These are phyloP conservation scores for Cyclotella atomus DNA, from an alignment of 108 stramenopile species.

Conservation along the genomic window DNA sequence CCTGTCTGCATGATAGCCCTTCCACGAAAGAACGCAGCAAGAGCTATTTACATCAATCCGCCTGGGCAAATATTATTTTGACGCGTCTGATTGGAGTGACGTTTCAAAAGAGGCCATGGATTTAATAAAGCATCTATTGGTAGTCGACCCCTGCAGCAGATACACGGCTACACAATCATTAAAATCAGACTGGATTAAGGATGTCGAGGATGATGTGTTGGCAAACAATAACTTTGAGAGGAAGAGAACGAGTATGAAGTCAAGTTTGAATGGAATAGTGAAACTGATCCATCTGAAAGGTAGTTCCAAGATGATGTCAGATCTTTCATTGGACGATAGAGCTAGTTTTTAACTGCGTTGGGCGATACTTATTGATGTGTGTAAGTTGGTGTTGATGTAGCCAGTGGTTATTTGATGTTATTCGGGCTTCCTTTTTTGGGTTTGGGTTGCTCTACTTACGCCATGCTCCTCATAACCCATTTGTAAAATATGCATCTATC, in stretches of 20 bases:
- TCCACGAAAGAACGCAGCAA: constrained; percentile 37
- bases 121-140: constrained; percentile 54
- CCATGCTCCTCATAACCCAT: constrained; percentile 21
- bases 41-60: constrained; percentile 37
- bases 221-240: background rate
- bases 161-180: constrained; percentile 50
- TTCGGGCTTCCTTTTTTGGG: too few species aligned
- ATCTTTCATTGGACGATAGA: constrained; percentile 6
- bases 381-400: too few species aligned
- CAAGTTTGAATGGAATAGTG: background rate
- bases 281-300: background rate
- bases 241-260: constrained; percentile 5
- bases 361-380: too few species aligned
- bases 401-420: too few species aligned
- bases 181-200: constrained; percentile 56
- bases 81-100: constrained; percentile 38
- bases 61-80: constrained; percentile 46
- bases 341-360: constrained; percentile 6
- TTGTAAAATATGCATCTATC: constrained; percentile 41
- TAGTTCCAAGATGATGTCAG: background rate
- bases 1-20: constrained; percentile 21
- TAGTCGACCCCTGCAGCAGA: constrained; percentile 50
- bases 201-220: constrained; percentile 20
- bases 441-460: too few species aligned
- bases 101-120: constrained; percentile 54